Base-by-base conservation (phyloP, 495 filamentous ascomycete species). In the Trypethelium eluteriae region DNA sequence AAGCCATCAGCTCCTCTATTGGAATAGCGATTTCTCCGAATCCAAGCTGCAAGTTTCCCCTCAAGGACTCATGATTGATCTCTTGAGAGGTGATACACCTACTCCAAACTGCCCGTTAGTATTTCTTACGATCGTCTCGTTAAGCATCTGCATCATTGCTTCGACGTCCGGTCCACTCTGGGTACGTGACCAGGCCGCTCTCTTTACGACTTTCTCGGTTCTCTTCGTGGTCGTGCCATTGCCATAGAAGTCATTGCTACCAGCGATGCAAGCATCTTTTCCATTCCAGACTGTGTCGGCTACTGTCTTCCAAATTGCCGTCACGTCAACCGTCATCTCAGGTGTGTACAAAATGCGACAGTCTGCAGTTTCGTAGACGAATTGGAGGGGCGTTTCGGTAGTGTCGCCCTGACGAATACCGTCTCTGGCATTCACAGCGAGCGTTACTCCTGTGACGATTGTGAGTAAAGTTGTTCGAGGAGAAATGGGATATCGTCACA, bases 321-420 rank as follows among this genome's bases (percentile, higher is more conserved):
- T 71, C 25, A 70, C 71, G 66, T 77, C 72, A 38, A 74, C 68
- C 6, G 71, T 71, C 73, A 75, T 77, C 56, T 73, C 71, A 0
- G 73, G 69, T 1, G 75, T 76, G 64, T 74, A 77, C 62, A 67
- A 74, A 38, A 77, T 69, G 38, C 75, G 66, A 44, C 75, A 77
- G 59, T 77, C 72, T 9, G 75, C 75, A n/a, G 71, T 59, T 65
- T 77, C 74, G 49, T 77, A 76, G 32, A 64, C 44, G 65, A 77
- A 77, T 49, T 77, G 75, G 44, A 77, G 67, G 41, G 75, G 71
- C 39, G 67, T 63, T 14, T 71, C 70, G 10, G 64, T 66, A 3
- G 47, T 61, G 39, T 75, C 74, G 39, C 70, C 69, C 46, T 70
- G 16, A 5, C 66, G 50, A 39, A 77, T 56, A 3, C 73, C 74